Base-by-base conservation (phyloP, 345 rosid genomes). In the Gossypium stocksii region DNA sequence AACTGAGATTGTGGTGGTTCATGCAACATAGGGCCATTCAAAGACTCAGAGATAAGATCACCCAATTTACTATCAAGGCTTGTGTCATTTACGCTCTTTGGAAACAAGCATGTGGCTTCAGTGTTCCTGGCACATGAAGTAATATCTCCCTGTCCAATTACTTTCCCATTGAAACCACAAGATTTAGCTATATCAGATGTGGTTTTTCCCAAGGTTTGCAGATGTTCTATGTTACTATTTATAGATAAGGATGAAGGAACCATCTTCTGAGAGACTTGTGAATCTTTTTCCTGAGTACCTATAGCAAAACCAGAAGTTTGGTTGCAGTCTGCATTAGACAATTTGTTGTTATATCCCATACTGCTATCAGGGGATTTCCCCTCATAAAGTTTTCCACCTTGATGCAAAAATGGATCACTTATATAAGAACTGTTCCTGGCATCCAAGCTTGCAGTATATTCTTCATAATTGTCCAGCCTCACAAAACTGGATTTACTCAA, bases 41-140 rank as follows among this genome's bases (percentile, higher is more conserved):
- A 71, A 77, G 85, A 67, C 62, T 76, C 83, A 67, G 83, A 62
- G 14, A 75, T 41, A 48, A 74, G 71, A 81, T 68, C 76, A 72
- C 77, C 77, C 38, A 25, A 57, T 70, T 75, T 72, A 72, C 77
- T 69, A 67, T 77, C 85, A 72, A 43, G 76, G 49, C 29, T 23
- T 34, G 66, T 61, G 45, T 41, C 80, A 27, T 38, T 51, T 51
- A 19, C 34, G 61, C 29, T 46, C 61, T 65, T 75, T 25, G 78
- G 61, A 69, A 68, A 51, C 46, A 76, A 43, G 63, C 77, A 76
- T 49, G 57, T 71, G 70, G 77, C 73, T 68, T 79, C 88, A 69
- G 79, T 62, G 57, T 72, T 80, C 58, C 66, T 59, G 48, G 34
- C 74, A 58, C 74, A 23, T 12, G 76, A 72, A 73, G 66, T 53